Evolutionary conservation across 331 rosid genomes (phyloP), one percentile per base, ranked within the genome.

Genomic region (Quercus lobata): DNA sequence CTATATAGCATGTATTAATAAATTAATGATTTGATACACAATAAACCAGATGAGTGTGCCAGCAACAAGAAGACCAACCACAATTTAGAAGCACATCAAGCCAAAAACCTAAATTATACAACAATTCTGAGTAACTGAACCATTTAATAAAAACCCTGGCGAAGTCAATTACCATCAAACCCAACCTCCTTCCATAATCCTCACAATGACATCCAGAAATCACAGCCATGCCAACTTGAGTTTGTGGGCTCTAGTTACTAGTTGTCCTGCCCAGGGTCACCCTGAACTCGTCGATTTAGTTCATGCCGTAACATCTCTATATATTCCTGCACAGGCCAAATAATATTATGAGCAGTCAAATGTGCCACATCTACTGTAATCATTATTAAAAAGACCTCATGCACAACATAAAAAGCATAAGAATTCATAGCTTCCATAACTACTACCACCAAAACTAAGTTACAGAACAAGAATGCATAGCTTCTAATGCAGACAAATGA

Each of bases 241-340:
- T 32, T 6, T 10, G 71, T 41, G 49, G 16, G 62, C 78, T 82
- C 22, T 25, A 71, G 53, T 75, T 74, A 82, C 30, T 83, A 78
- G 78, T 86, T 73, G 79, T 83, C 92, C 84, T 57, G 75, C 75
- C 82, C 82, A 10, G 89, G 76, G 30, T 85, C 82, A 29, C 85
- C 88, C 73, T 83, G 75, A 52, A 86, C 68, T 78, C 91, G 87
- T 82, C 65, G 73, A 49, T 77, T 83, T 24, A 88, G 71, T 83
- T 93, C 98, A 29, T 73, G 69, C 35, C 86, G 86, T 82, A 96
- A 87, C 37, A 90, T 82, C 76, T 92, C 97, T 52, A 85, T 17
- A 69, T 96, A 96, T 83, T 96, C 98, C 99, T 96, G 88, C 78
- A 84, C 16, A 73, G 69, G 46, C 66, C 71, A 71, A 76, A 58